phyloP scores from a whole-genome alignment of 352 stramenopile species.

The Phytophthora vignae region DNA sequence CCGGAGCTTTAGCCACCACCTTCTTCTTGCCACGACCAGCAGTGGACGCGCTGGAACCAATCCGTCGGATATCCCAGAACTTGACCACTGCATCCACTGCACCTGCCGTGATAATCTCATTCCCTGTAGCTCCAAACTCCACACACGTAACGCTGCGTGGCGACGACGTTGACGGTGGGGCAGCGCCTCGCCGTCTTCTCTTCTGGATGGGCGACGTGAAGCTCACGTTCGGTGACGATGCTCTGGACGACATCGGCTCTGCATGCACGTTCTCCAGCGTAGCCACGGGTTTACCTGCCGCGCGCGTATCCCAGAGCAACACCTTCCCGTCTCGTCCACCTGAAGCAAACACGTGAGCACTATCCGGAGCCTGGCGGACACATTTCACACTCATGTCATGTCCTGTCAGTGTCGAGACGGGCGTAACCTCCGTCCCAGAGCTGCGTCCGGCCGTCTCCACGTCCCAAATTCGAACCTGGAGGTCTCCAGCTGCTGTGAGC shows the following conservation, averaged over 20 bases:
- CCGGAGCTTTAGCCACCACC: constrained; percentile 9
- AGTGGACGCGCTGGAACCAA: constrained; percentile 22
- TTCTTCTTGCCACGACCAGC: constrained; percentile 27
- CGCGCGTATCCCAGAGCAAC: constrained; percentile 64
- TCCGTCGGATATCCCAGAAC: constrained; percentile 70
- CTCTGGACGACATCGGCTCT: constrained; percentile 19
- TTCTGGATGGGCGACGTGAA: constrained; percentile 49
- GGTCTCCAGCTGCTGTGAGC: constrained; percentile 67
- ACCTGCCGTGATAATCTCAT: constrained; percentile 65
- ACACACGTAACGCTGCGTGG: constrained; percentile 76
- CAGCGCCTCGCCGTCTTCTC: constrained; percentile 35
- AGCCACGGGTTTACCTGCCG: constrained; percentile 35
- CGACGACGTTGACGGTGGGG: constrained; percentile 20
- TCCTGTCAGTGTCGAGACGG: constrained; percentile 47
- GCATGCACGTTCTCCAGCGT: constrained; percentile 52
- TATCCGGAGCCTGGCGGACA: constrained; percentile 55
- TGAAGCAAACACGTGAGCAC: constrained; percentile 56
- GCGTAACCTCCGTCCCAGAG: constrained; percentile 8
- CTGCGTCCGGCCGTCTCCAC: constrained; percentile 40
- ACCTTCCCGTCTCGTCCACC: constrained; percentile 70
- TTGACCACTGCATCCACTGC: constrained; percentile 70
- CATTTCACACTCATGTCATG: constrained; percentile 85
- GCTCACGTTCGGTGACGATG: constrained; percentile 17
- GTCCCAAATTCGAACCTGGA: constrained; percentile 64
- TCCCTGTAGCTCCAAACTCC: constrained; percentile 55